Evolutionary conservation across 2,329 filamentous ascomycete genomes (phyloP).

Genomic region (Diaporthe caulivora): DNA sequence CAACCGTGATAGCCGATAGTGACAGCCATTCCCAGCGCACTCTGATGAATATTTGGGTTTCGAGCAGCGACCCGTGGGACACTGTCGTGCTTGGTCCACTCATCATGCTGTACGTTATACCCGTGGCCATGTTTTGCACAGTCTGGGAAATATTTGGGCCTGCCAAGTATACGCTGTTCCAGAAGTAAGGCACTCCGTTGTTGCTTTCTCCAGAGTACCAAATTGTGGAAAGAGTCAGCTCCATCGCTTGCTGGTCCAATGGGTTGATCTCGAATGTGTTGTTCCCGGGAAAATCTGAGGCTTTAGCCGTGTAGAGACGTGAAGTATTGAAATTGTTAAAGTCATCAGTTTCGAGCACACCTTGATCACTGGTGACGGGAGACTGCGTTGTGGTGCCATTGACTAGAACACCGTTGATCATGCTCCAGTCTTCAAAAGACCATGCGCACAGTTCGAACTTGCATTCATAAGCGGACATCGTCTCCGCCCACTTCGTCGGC

Average conservation of each 20-base stretch:
- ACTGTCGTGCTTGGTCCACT: neutral
- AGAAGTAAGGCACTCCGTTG: neutral
- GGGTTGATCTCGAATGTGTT: neutral
- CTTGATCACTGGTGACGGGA: neutral
- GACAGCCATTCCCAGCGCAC: neutral
- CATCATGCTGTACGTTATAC: conserved; percentile 2
- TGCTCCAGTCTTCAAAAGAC: neutral
- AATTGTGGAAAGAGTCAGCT: neutral
- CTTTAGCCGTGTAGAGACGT: neutral
- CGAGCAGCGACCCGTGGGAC: neutral
- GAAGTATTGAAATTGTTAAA: neutral
- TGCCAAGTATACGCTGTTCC: neutral
- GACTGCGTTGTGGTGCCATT: neutral
- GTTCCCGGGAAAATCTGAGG: neutral
- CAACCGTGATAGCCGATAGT: neutral
- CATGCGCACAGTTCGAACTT: neutral
- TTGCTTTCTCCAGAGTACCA: neutral
- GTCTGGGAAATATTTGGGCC: neutral
- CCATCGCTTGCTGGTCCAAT: neutral
- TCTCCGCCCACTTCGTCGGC: neutral
- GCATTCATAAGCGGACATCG: neutral
- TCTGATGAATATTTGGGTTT: neutral
- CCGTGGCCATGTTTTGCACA: neutral
- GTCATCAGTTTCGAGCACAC: neutral
- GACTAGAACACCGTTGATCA: neutral